phyloP scores from a whole-genome alignment of 768 basidiomycete species.

The Boletus vinaceobasis region DNA sequence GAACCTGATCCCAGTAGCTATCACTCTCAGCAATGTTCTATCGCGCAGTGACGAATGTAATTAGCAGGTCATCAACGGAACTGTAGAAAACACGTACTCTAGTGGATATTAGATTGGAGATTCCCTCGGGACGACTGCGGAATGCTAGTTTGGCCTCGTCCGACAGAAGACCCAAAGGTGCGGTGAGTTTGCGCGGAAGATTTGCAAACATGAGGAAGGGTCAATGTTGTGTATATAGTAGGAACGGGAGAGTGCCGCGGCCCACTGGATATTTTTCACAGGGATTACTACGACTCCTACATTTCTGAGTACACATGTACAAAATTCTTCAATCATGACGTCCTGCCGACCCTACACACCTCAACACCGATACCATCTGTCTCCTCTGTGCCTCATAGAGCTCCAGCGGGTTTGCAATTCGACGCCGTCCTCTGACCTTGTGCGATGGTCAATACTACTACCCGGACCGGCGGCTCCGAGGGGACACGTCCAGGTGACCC shows the following conservation, averaged over 20 bases:
- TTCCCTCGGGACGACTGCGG: constrained; percentile 75
- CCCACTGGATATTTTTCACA: neutral
- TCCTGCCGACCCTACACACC: constrained; percentile 10
- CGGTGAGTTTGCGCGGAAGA: constrained; percentile 67
- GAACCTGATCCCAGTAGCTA: constrained; percentile 87
- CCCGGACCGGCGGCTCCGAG: neutral
- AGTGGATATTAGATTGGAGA: constrained; percentile 67
- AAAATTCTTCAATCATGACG: neutral
- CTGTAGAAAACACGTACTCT: constrained; percentile 50
- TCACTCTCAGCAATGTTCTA: constrained; percentile 77
- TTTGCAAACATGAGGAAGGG: constrained; percentile 55
- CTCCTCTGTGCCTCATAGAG: too few relatives aligned
- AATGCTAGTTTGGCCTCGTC: constrained; percentile 91
- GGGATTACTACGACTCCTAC: neutral
- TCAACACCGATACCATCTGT: too few relatives aligned
- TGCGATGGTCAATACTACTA: too few relatives aligned
- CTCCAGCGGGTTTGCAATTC: neutral
- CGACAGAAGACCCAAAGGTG: constrained; percentile 73
- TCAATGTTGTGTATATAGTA: neutral
- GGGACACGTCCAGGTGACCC: neutral
- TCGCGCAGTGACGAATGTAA: constrained; percentile 3
- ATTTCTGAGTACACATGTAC: neutral
- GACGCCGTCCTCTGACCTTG: too few relatives aligned
- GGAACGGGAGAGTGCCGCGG: neutral
- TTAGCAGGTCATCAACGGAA: neutral